Evolutionary conservation across 2,329 filamentous ascomycete genomes (phyloP).

Genomic region (Colletotrichum endophyticum): DNA sequence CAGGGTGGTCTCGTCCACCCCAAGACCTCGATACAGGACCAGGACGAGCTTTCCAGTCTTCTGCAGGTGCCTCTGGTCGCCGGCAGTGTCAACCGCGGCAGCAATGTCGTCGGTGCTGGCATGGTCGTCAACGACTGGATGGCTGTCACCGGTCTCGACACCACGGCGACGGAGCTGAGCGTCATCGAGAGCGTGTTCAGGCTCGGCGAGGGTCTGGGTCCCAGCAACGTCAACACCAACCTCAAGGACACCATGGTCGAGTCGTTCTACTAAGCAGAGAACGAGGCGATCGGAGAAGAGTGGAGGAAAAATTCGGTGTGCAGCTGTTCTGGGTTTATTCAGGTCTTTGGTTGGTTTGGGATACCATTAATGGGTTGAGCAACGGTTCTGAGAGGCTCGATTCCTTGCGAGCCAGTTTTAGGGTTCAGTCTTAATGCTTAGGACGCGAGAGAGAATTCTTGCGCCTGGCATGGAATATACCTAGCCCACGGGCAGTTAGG

Average conservation of each 20-base stretch:
- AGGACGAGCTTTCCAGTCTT: conserved; percentile 93
- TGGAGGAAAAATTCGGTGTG: background rate
- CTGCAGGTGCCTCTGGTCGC: conserved; percentile 96
- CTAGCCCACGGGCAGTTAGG: conserved; percentile 6
- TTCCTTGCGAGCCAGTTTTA: conserved; percentile 1
- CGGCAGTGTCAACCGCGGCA: conserved; percentile 91
- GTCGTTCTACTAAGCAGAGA: conserved; percentile 83
- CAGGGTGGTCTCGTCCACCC: conserved; percentile 96
- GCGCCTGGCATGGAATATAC: conserved; percentile 9
- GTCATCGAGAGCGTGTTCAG: conserved; percentile 97
- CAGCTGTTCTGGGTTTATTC: conserved; percentile 1
- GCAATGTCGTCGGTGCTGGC: conserved; percentile 91
- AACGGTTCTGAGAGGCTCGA: conserved; percentile 4
- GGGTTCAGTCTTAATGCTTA: conserved; percentile 1
- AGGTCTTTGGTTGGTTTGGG: conserved; percentile 20
- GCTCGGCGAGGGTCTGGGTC: conserved; percentile 83
- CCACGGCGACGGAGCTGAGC: conserved; percentile 92
- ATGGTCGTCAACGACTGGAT: conserved; percentile 98
- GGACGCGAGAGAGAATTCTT: background rate
- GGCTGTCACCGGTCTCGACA: conserved; percentile 89
- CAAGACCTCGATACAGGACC: conserved; percentile 95
- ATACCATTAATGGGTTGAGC: conserved; percentile 21
- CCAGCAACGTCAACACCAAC: conserved; percentile 77
- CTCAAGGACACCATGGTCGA: conserved; percentile 99
- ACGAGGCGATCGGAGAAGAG: background rate